These are phyloP conservation scores for Mayamaea pseudoterrestris DNA, from an alignment of 108 stramenopile genomes.

Conservation along the genomic window DNA sequence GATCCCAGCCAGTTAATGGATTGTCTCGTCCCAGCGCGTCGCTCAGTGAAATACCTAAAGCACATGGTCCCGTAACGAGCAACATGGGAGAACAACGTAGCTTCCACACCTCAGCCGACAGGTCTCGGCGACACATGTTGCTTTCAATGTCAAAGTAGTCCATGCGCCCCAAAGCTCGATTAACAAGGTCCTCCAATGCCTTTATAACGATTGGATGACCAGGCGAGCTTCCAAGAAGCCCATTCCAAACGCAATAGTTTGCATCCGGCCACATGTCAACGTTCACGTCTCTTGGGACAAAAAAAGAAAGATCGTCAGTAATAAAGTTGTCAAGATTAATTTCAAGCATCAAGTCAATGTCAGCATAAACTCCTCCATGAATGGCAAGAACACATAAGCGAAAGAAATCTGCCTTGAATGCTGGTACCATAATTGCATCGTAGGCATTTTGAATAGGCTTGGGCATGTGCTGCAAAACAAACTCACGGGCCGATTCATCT, in stretches of 20 bases:
- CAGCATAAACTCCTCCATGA: constrained; percentile 71
- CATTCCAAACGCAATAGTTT: constrained; percentile 51
- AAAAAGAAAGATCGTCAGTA: constrained; percentile 52
- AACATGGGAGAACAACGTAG: constrained; percentile 51
- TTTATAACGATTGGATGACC: constrained; percentile 73
- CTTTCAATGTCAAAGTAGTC: constrained; percentile 58
- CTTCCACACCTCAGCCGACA: constrained; percentile 49
- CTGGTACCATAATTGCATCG: constrained; percentile 10
- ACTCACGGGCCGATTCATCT: constrained; percentile 28
- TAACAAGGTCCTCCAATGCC: constrained; percentile 61
- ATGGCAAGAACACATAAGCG: constrained; percentile 66
- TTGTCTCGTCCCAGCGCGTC: constrained; percentile 48
- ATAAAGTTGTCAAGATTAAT: constrained; percentile 64
- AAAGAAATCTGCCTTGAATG: constrained; percentile 74
- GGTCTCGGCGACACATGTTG: constrained; percentile 4
- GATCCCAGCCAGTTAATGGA: not conserved
- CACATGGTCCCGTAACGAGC: constrained; percentile 70
- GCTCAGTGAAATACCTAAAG: constrained; percentile 55
- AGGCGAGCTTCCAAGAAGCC: constrained; percentile 67
- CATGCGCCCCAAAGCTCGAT: constrained; percentile 64
- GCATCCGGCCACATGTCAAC: constrained; percentile 1
- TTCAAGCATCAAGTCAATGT: constrained; percentile 73
- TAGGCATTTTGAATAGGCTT: constrained; percentile 24
- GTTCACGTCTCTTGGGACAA: constrained; percentile 60
- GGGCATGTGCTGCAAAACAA: constrained; percentile 22